Base-by-base conservation (phyloP, 2,329 filamentous ascomycete species). In the Penicillium hordei region DNA sequence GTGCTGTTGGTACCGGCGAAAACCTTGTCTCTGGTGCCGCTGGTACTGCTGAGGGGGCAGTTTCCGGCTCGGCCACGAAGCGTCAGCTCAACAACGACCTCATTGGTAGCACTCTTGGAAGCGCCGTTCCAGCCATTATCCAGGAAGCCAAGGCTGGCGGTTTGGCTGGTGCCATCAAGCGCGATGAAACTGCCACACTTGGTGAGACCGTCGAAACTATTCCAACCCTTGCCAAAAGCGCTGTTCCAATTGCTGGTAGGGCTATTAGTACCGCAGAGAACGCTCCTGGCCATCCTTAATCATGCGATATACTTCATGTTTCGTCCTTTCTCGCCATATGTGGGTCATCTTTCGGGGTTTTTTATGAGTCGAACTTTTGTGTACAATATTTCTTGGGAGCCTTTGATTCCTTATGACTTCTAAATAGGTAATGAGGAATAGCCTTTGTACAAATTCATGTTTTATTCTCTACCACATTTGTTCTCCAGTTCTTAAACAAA, bases 1-100 rank as follows among this genome's bases (percentile, higher is more conserved):
- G 60, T 40, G 57, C 55, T 23, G 61, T 54, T n/a, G 61, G 63
- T 31, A 63, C 64, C 10, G 61, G 36, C 1, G 60, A 62, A 49
- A 64, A 52, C 40, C 59, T 58, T 4, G 34, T 43, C 15, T 53
- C 33, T 34, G 33, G 33, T 34, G 33, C 2, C 15, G 33, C 33
- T 17, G 33, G 57, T 12, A 63, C 64, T 10, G 65, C 59, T 5
- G 60, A 67, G 29, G 52, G 44, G 19, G 29, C 52, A 3, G 56
- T 60, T 15, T 36, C 52, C 15, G 17, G 33, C 3, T 1, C 19
- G 3, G 6, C 33, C 1, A 4, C 10, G 5, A 49, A 49, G 17
- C 46, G 46, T 27, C 12, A 21, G 3, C 12, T 33, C 19, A 46
- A 46, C 29, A 46, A 46, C 6, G 27, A 46, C 27, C n/a, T 46